A percentile compares a stretch with the other conserved stretches of the same genome.
Evolutionary conservation across 2,329 filamentous ascomycete genomes (phyloP).

Genomic region (Blastomyces silverae): DNA sequence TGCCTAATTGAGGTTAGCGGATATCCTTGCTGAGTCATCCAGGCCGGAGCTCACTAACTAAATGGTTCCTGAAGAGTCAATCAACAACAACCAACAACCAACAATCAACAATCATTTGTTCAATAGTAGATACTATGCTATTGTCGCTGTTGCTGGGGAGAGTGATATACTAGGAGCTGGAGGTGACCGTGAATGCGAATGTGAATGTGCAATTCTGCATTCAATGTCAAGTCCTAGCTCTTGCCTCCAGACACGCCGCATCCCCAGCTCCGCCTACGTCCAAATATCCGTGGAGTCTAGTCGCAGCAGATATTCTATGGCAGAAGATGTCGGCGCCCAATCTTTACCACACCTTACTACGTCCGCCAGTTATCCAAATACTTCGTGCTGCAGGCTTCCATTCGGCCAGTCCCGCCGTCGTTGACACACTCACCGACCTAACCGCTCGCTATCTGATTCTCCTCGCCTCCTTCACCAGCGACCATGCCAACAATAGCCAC

Average conservation of each 20-base stretch:
- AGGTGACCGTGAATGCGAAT: neutral
- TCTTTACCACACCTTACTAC: slow-evolving; percentile 70
- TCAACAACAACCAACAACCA: neutral
- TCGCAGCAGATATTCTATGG: neutral
- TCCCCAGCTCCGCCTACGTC: neutral
- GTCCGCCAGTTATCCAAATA: slow-evolving; percentile 82
- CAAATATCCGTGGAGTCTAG: neutral
- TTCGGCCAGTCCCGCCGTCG: slow-evolving; percentile 67
- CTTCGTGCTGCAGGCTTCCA: slow-evolving; percentile 88
- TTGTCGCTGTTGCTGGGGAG: neutral
- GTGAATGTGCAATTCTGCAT: neutral
- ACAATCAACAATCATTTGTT: neutral
- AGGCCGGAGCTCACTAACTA: too few relatives aligned
- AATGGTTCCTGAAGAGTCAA: too few relatives aligned
- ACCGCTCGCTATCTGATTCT: slow-evolving; percentile 71
- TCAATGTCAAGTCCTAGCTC: neutral
- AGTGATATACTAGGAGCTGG: neutral
- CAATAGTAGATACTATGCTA: neutral
- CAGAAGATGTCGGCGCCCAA: slow-evolving; percentile 28
- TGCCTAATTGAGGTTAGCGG: neutral
- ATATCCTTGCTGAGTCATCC: neutral
- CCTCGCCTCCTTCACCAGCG: slow-evolving; percentile 65
- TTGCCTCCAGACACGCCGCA: neutral
- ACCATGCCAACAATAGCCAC: slow-evolving; percentile 64
- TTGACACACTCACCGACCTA: slow-evolving; percentile 83